Base-by-base conservation (phyloP, 805 yeast species). In the Candida quercuum region DNA sequence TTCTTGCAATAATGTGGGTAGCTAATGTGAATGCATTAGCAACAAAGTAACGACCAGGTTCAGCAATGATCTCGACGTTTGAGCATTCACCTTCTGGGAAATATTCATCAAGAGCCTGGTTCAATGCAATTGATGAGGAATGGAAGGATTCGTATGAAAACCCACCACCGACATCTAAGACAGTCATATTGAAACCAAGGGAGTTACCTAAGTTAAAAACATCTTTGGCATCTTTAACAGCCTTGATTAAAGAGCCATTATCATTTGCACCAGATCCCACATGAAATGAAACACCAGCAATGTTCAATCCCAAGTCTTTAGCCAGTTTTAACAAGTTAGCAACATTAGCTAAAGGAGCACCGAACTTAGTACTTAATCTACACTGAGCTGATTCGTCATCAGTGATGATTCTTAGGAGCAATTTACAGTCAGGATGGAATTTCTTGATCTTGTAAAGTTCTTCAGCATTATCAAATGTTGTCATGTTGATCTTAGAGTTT, bases 141-240 rank as follows among this genome's bases (percentile, higher is more conserved):
- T 59, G 69, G 55, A 88, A 88, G 1, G 77, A 68, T 27, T 71
- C 76, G 36, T 69, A 69, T 46, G 76, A 76, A 59, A 88, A 91
- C 0, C 99, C 99, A 22, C 99, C 99, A 36, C 99, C 99, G 48
- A 91, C 78, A 56, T 91, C 99, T 42, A 86, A 69, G 14, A 79
- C 55, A 14, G 62, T 49, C 72, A 86, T 65, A 10, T 54, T 39
- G 38, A 71, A 64, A 5, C 81, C 82, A 21, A 66, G 49, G 8
- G 59, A 43, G 5, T 46, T 42, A 7, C 78, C 95, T 39, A 61
- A 53, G 38, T 81, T 81, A 53, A 89, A 91, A 3, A 89, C 75
- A 8, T 47, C 39, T 35, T 77, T 73, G 2, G 96, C 74, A 54
- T 87, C 95, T 37, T 63, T 57, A 27, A 87, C 75, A 0, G 97